phyloP scores from a whole-genome alignment of 176 grass and related monocot genomes.

The Saccharum spontaneum region DNA sequence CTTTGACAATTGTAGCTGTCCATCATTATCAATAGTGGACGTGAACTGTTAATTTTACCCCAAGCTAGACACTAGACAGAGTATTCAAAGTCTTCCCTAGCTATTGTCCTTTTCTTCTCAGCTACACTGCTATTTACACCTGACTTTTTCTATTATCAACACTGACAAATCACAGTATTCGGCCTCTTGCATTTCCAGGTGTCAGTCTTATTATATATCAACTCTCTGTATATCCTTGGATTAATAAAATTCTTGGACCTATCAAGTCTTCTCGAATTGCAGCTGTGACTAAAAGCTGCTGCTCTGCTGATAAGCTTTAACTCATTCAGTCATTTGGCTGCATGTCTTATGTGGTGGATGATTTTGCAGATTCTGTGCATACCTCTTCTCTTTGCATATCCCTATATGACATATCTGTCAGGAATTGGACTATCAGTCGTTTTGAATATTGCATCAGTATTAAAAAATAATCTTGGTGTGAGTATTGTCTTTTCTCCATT shows the following conservation, averaged over 20 bases:
- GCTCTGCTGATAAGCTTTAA: conserved; percentile 7
- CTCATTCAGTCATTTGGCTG: background rate
- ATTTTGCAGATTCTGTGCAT: conserved; percentile 46
- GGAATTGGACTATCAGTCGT: conserved; percentile 44
- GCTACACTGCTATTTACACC: background rate
- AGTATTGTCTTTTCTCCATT: conserved; percentile 11
- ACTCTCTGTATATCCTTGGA: conserved; percentile 56
- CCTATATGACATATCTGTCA: conserved; percentile 61
- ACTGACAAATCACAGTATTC: background rate
- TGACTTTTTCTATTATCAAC: background rate
- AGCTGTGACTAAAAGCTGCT: conserved; percentile 49
- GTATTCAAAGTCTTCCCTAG: too few species aligned
- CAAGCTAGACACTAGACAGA: too few species aligned
- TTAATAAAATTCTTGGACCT: conserved; percentile 54
- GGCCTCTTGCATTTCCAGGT: conserved; percentile 48
- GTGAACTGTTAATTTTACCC: too few species aligned
- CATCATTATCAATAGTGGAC: too few species aligned
- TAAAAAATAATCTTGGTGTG: conserved; percentile 53
- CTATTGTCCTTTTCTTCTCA: too few species aligned
- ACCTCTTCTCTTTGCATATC: conserved; percentile 64
- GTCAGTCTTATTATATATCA: conserved; percentile 66
- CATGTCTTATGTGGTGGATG: background rate
- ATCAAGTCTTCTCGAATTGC: conserved; percentile 52
- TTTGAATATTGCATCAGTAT: conserved; percentile 47
- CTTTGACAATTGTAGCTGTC: too few species aligned